Conservation (phyloP, 331 rosid species). For the Pyrus hybrid region DNA sequence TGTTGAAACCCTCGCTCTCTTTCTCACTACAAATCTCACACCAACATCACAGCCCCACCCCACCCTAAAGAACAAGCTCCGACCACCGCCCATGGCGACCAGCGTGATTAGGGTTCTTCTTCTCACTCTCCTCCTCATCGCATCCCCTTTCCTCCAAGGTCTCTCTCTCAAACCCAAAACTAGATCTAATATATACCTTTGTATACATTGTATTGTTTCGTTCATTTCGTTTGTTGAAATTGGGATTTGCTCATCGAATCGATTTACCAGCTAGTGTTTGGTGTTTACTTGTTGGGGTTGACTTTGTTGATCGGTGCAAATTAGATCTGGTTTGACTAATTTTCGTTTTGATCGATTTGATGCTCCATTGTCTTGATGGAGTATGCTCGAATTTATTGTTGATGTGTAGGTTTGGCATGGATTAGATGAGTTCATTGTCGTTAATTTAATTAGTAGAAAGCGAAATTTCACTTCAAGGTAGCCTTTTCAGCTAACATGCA, state of each 20-base stretch:
- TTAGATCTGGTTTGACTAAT: constrained; percentile 18
- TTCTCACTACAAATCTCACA: neutral
- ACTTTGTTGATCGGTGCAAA: constrained; percentile 12
- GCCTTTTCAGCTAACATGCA: neutral
- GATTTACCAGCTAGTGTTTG: neutral
- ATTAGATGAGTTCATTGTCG: neutral
- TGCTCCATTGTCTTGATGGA: neutral
- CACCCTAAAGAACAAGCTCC: neutral
- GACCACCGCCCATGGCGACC: constrained; percentile 35
- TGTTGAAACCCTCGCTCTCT: neutral
- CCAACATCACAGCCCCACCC: neutral
- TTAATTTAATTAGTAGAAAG: neutral
- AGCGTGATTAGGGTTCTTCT: constrained; percentile 40
- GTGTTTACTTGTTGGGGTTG: constrained; percentile 29
- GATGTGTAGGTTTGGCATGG: constrained; percentile 1
- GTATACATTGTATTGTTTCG: neutral
- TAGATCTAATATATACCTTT: constrained; percentile 20
- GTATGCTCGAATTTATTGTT: neutral
- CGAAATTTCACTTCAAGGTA: neutral
- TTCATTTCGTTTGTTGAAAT: neutral
- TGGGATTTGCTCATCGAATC: neutral
- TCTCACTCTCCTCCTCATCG: constrained; percentile 58
- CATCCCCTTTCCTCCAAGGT: constrained; percentile 77
- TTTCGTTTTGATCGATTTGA: neutral
- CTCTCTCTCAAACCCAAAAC: constrained; percentile 34